Conservation (phyloP, 345 rosid genomes). For the Jatropha curcas region DNA sequence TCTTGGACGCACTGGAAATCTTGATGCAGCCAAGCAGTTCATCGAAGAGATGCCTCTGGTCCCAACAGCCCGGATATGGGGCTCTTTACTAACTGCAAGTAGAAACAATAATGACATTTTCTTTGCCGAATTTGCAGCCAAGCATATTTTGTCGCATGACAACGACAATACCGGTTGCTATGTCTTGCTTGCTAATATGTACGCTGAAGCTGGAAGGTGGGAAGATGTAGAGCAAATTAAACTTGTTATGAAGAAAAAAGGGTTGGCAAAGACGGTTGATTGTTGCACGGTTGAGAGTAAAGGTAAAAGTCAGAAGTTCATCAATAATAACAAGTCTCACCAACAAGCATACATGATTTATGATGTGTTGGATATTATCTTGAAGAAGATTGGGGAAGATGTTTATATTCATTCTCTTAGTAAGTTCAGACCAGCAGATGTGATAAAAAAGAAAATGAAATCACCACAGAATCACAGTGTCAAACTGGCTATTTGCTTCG, state of each 20-base stretch:
- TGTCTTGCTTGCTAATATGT: constrained; percentile 68
- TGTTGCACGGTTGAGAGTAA: constrained; percentile 43
- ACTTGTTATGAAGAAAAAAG: constrained; percentile 52
- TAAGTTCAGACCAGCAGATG: constrained; percentile 42
- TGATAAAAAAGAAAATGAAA: constrained; percentile 33
- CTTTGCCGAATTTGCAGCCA: constrained; percentile 60
- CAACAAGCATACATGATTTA: constrained; percentile 36
- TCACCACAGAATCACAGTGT: constrained; percentile 51
- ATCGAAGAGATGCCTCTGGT: constrained; percentile 57
- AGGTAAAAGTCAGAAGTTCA: constrained; percentile 43
- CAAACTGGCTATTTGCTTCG: constrained; percentile 58
- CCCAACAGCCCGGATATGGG: constrained; percentile 75
- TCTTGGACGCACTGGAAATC: constrained; percentile 60
- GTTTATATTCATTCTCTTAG: constrained; percentile 24
- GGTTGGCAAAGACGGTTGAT: constrained; percentile 46
- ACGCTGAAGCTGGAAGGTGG: constrained; percentile 74
- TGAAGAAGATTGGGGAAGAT: constrained; percentile 45
- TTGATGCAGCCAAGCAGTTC: constrained; percentile 49
- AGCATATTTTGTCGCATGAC: constrained; percentile 38
- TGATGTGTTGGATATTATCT: constrained; percentile 47
- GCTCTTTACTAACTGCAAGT: constrained; percentile 70
- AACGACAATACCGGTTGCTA: constrained; percentile 81
- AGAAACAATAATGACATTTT: constrained; percentile 49
- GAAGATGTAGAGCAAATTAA: constrained; percentile 59
- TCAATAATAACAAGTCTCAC: constrained; percentile 51